Evolutionary conservation across 208 protist genomes (phyloP), one percentile per base, ranked within the genome.

Genomic region (Acanthamoeba divionensis): DNA sequence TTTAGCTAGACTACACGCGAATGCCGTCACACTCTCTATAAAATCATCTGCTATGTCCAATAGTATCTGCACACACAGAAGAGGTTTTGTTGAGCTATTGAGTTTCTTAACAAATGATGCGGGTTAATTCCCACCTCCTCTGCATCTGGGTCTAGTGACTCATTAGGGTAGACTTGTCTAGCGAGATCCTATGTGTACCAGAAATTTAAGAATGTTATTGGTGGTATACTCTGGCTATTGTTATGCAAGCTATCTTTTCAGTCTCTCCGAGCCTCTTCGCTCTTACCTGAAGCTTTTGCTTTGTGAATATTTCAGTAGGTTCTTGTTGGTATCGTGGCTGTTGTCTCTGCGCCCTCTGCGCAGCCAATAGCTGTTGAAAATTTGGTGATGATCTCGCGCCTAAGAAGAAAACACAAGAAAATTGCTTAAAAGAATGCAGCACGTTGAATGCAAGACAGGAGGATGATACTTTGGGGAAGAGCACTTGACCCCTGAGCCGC

Each of bases 11-110:
- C 26, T 15, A 45, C 85, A 90, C 2, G 67, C 62, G 71, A 87
- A 90, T 41, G 57, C 62, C 13, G 85, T 90, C 31, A 90, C 85
- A 45, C 71, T 90, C 18, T 87, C 66, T 18, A 90, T 55, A 87
- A 90, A 90, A 67, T 90, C 85, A 36, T 90, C 85, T 41, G 67
- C 85, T 41, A 90, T 90, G 45, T 90, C 85, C 18, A 90, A 36
- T 33, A 90, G 48, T 2, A 89, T 54, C 82, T 89, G 82, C 29
- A 36, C 33, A 31, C 3, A 67, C 9, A 24, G 48, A 29, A 38
- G n/a, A 50, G 8, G 52, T n/a, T n/a, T 60, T n/a, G 52, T 60
- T 60, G 18, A 24, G 18, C n/a, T n/a, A 24, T n/a, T 60, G 18
- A 24, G 18, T 60, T n/a, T 60, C 52, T 60, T n/a, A 24, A 18